phyloP scores from a whole-genome alignment of 306 rosid genomes.

The Gillenia trifoliata region DNA sequence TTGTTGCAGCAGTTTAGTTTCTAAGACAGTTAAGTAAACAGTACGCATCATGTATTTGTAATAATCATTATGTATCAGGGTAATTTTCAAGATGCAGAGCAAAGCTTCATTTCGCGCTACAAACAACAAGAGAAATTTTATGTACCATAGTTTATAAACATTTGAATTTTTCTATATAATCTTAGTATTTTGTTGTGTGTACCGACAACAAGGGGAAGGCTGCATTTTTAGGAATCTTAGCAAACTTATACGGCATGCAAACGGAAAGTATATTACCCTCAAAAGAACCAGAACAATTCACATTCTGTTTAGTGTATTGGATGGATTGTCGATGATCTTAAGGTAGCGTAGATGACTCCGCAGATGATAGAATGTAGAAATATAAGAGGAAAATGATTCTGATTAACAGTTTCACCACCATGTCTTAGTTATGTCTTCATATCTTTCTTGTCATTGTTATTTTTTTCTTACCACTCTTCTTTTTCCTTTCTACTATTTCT shows the following conservation, averaged over 20 bases:
- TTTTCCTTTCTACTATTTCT: no score
- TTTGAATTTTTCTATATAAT: not conserved
- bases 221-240: not conserved
- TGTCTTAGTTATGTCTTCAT: no score
- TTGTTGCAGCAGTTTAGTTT: no score
- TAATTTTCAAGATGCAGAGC: not conserved
- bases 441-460: no score
- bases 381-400: not conserved
- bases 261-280: not conserved
- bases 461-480: no score
- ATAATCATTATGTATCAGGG: no score
- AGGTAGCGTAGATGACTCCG: not conserved
- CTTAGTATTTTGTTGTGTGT: no score
- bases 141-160: no score
- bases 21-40: no score
- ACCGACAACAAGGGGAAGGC: not conserved
- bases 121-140: not conserved
- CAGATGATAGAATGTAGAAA: not conserved
- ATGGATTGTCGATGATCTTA: not conserved
- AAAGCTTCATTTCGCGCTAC: not conserved
- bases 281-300: no score
- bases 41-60: not conserved
- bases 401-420: not conserved
- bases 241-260: not conserved
- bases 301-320: not conserved